Percentiles rank a stretch among this genome's conserved stretches.
phyloP scores from a whole-genome alignment of 306 rosid species.

The Cucurbita moschata region DNA sequence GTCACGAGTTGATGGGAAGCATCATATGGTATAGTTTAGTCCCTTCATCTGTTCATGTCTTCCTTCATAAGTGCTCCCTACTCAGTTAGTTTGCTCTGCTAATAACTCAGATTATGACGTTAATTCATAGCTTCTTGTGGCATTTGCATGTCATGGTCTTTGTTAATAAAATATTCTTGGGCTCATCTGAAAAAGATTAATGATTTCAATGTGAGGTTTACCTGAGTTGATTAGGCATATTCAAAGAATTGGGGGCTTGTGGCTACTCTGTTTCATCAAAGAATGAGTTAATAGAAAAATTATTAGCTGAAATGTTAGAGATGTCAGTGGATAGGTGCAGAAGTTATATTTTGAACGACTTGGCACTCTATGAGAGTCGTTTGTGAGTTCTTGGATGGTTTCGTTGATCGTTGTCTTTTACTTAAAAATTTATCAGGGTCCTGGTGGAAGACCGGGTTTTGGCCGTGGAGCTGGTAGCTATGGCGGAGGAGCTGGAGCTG shows the following conservation, averaged over 20 bases:
- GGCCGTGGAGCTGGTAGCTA: constrained; percentile 61
- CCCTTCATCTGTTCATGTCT: background rate
- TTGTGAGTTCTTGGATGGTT: background rate
- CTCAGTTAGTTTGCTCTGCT: background rate
- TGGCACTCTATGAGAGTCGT: background rate
- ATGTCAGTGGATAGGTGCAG: background rate
- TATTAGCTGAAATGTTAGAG: background rate
- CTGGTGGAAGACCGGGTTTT: constrained; percentile 66
- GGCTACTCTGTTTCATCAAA: background rate
- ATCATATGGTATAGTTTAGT: background rate
- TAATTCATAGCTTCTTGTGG: background rate
- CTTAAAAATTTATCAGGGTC: constrained; percentile 22
- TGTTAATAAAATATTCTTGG: background rate
- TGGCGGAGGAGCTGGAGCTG: constrained; percentile 8
- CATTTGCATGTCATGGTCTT: background rate
- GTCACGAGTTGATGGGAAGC: background rate
- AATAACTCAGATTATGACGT: background rate
- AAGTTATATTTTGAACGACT: background rate
- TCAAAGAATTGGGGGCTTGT: background rate
- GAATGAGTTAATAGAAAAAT: background rate
- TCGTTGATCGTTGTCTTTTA: background rate
- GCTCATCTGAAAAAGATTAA: background rate
- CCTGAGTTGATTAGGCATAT: background rate
- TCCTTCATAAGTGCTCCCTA: background rate
- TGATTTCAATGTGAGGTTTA: background rate